Evolutionary conservation across 352 stramenopile genomes (phyloP).

Genomic region (Thalassiosira livingstoniorum): DNA sequence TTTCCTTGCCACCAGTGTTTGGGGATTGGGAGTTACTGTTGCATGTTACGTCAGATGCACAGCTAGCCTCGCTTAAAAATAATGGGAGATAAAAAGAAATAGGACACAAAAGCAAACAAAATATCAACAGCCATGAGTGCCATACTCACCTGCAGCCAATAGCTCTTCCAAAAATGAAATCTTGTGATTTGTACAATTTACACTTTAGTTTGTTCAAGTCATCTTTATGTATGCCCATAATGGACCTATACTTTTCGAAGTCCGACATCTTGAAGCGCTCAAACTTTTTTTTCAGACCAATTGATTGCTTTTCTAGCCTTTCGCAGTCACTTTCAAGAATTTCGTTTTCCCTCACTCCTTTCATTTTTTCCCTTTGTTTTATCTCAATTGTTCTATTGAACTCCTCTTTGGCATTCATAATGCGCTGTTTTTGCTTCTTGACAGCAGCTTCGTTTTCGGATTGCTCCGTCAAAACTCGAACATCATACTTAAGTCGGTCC

Average conservation of each 20-base stretch:
- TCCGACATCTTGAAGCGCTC: conserved; percentile 57
- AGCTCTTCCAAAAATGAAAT: conserved; percentile 57
- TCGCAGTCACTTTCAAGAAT: conserved; percentile 49
- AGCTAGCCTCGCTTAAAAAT: conserved; percentile 11
- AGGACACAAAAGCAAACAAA: background rate
- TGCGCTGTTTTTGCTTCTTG: conserved; percentile 62
- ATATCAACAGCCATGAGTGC: conserved; percentile 7
- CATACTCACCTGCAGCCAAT: conserved; percentile 50
- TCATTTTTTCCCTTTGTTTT: conserved; percentile 38
- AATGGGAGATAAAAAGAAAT: background rate
- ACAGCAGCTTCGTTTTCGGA: conserved; percentile 45
- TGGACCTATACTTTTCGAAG: conserved; percentile 52
- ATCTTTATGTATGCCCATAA: conserved; percentile 48
- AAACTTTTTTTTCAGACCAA: conserved; percentile 64
- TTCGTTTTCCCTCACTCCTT: conserved; percentile 33
- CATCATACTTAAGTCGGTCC: conserved; percentile 58
- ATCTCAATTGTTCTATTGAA: conserved; percentile 33
- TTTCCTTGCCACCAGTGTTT: background rate
- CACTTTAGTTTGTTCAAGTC: conserved; percentile 48
- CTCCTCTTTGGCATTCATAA: conserved; percentile 63
- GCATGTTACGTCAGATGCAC: background rate
- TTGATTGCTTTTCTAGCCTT: conserved; percentile 58
- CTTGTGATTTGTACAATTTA: conserved; percentile 50
- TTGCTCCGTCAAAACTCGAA: conserved; percentile 55
- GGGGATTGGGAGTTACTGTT: background rate